A percentile compares a stretch with the other conserved stretches of the same genome.
Conservation (phyloP, 2,329 filamentous ascomycete genomes). For the Cladophialophora bantiana region DNA sequence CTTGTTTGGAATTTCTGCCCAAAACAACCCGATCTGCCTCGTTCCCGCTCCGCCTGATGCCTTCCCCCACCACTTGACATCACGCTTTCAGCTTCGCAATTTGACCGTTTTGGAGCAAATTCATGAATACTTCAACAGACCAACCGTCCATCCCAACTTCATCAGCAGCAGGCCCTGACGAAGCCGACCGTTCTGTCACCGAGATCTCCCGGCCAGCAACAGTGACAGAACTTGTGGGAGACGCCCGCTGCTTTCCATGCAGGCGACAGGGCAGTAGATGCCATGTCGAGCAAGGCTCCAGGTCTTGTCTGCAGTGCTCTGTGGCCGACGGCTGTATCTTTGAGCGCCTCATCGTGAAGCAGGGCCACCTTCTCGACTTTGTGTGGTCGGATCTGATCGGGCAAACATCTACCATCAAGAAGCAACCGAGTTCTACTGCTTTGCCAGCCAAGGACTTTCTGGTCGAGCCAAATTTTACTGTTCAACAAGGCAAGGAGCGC, state of each 20-base stretch:
- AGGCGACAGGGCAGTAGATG: background rate
- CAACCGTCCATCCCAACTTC: background rate
- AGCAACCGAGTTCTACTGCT: background rate
- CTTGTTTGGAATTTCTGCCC: too few relatives aligned
- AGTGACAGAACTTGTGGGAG: background rate
- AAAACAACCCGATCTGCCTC: too few relatives aligned
- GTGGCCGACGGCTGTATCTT: background rate
- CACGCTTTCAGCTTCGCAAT: too few relatives aligned
- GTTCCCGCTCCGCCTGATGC: too few relatives aligned
- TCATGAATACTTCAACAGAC: background rate
- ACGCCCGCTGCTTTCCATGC: background rate
- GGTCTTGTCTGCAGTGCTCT: conserved; percentile 1
- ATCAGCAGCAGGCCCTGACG: background rate
- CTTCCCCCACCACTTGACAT: too few relatives aligned
- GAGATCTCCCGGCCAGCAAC: background rate
- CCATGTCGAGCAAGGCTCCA: background rate
- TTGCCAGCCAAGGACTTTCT: background rate
- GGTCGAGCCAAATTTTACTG: background rate
- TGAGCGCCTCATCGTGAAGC: background rate
- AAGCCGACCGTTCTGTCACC: background rate
- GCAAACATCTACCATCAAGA: background rate
- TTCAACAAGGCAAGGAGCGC: background rate
- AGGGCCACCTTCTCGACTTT: background rate
- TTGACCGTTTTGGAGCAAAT: background rate
- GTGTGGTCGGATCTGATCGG: conserved; percentile 1